Base-by-base conservation (phyloP, 2,329 filamentous ascomycete genomes). In the Fusarium penzigii region DNA sequence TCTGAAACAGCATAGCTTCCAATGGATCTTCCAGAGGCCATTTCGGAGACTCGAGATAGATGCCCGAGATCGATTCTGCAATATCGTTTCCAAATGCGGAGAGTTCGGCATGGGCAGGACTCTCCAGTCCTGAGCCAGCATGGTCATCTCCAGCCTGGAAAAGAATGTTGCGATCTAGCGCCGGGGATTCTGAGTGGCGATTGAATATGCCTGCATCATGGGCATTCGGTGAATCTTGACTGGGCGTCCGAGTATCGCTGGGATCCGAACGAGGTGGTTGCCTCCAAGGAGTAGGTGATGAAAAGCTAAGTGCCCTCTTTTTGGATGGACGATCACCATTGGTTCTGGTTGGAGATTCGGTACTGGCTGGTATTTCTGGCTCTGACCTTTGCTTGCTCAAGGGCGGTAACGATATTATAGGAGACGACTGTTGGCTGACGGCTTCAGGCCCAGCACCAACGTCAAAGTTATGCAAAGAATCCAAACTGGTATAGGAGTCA, bases 1-100 rank as follows among this genome's bases (percentile, higher is more conserved):
- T 61, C 36, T 63, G 56, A 6, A 68, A 67, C 0, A 68, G 45
- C 55, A 67, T 66, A 2, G 65, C 65, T 40, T 68, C 66, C 13
- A 65, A 57, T 1, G 57, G 55, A 17, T 67, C 61, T 20, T 53
- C 48, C 3, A 63, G 44, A 2, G 62, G 62, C 62, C 62, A 64
- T 39, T 51, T 56, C 10, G 62, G 62, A 0, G 51, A 36, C 8
- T 64, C 50, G 4, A 64, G 14, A 14, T 64, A 64, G 3, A 64
- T 63, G 9, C 62, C 57, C 7, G 59, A 61, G 41, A 64, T 56
- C 10, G 58, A 54, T 39, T 63, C 58, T 2, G 56, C 46, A 7
- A 58, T 48, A 29, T 52, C 44, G 5, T 63, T 54, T 13, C 49
- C 56, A 1, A 62, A 44, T 5, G 51, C 42, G 5, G 55, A 44